Base-by-base conservation (phyloP, 768 basidiomycete genomes). In the Russula olivacea region DNA sequence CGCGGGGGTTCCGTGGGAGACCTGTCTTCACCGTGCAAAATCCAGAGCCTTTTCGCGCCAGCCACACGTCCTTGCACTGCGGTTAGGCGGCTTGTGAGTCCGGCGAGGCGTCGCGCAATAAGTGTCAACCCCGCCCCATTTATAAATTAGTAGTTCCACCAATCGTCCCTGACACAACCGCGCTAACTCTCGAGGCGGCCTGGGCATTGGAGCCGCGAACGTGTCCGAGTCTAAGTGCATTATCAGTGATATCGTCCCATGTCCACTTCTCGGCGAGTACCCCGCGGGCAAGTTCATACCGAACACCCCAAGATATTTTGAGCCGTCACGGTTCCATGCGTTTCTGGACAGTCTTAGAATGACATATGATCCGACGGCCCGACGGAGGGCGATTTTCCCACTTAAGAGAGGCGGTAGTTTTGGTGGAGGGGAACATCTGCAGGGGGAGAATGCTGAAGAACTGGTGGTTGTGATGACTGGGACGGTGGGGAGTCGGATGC, bases 211-310 rank as follows among this genome's bases (percentile, higher is more conserved):
- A 56, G 3, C 79, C 77, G 36, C 65, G 63, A 43, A 80, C 71
- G 19, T 58, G n/a, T n/a, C n/a, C n/a, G n/a, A n/a, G 41, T 1
- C 65, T 52, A 0, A 79, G 47, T 21, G 66, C 71, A 0, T 65
- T 65, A 19, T 11, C 49, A 0, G 74, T 76, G 0, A 81, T 70
- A 30, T 72, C 66, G 8, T 68, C 54, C 77, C 79, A 81, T 0
- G 34, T 41, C 79, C 78, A 80, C 8, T 30, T 17, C 3, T 67
- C 68, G 28, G 68, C 67, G 1, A 71, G 71, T 4, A 78, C 68
- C 8, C 79, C 80, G 34, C 80, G 77, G 5, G 79, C 79, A n/a
- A 80, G 71, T 64, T 81, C 80, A 41, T 74, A 80, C 34, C 75
- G 68, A 0, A 76, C 77, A 1, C 77, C 79, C 78, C 79, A 81